These are phyloP conservation scores for Penicillium sp. DNA, from an alignment of 2,329 filamentous ascomycete species.

Conservation along the genomic window DNA sequence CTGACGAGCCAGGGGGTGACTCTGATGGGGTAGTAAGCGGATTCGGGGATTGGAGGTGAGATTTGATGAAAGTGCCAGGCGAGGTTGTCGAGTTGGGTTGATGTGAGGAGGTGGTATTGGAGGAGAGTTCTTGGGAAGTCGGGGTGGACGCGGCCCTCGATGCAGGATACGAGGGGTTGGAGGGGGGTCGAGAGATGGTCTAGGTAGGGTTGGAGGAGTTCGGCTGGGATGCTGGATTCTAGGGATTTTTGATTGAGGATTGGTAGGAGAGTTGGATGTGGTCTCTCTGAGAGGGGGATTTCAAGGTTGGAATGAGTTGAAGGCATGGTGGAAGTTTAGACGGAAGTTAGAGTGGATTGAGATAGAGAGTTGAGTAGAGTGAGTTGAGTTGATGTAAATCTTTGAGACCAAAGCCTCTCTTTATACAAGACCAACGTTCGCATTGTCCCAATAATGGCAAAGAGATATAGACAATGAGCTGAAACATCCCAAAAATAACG, in stretches of 20 bases:
- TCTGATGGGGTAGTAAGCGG: slow-evolving; percentile 33
- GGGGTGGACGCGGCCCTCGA: slow-evolving; percentile 35
- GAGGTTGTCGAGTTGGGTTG: slow-evolving; percentile 39
- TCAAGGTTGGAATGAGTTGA: background rate
- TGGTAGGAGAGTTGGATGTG: background rate
- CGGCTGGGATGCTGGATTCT: background rate
- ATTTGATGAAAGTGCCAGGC: slow-evolving; percentile 43
- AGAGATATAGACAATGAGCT: slow-evolving; percentile 12
- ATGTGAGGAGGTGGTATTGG: slow-evolving; percentile 41
- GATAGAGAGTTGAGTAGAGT: background rate
- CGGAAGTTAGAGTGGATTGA: no score
- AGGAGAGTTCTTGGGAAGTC: slow-evolving; percentile 38
- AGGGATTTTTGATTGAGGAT: background rate
- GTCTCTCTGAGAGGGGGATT: background rate
- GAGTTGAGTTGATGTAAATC: background rate
- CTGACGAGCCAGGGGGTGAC: slow-evolving; percentile 26
- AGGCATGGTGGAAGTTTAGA: background rate
- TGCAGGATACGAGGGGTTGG: slow-evolving; percentile 35
- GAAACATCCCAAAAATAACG: slow-evolving; percentile 11
- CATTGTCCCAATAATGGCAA: slow-evolving; percentile 10
- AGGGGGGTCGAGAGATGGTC: slow-evolving; percentile 31
- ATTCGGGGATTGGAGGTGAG: slow-evolving; percentile 31
- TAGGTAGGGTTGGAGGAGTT: slow-evolving; percentile 16
- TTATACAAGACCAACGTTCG: slow-evolving; percentile 1
- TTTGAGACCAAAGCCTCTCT: background rate